Evolutionary conservation across 345 rosid genomes (phyloP).

Genomic region (Linum usitatissimum): DNA sequence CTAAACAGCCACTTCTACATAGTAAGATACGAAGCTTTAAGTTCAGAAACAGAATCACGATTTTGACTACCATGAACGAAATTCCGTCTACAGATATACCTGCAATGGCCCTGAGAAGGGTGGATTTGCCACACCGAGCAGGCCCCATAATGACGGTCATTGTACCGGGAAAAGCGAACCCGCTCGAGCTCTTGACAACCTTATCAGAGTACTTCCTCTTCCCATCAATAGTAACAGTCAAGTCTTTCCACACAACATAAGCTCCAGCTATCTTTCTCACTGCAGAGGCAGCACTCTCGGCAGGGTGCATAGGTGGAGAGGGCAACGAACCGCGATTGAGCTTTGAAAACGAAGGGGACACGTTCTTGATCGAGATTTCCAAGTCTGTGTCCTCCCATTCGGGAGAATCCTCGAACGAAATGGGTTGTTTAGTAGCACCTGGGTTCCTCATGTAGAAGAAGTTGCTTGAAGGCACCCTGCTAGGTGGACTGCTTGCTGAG

Average conservation of each 20-base stretch:
- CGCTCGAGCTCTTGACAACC: conserved; percentile 89
- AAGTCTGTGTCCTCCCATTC: conserved; percentile 93
- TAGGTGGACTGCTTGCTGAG: conserved; percentile 92
- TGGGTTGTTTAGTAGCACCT: conserved; percentile 79
- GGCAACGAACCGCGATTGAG: conserved; percentile 77
- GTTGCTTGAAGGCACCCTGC: conserved; percentile 89
- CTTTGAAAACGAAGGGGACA: conserved; percentile 82
- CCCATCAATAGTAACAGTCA: conserved; percentile 78
- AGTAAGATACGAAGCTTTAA: not conserved
- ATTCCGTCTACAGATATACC: conserved; percentile 28
- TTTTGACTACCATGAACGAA: not conserved
- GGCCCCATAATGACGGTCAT: conserved; percentile 99
- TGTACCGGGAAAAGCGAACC: conserved; percentile 91
- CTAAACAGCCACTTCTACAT: too few species aligned
- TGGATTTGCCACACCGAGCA: conserved; percentile 93
- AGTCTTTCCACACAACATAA: conserved; percentile 86
- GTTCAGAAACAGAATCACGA: not conserved
- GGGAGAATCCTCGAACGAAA: conserved; percentile 96
- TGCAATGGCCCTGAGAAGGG: conserved; percentile 84
- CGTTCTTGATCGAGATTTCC: conserved; percentile 60
- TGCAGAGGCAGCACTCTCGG: conserved; percentile 28
- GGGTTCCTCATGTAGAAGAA: conserved; percentile 91
- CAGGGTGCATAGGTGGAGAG: conserved; percentile 52
- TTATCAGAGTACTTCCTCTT: conserved; percentile 86
- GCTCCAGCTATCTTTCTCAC: conserved; percentile 78